Conservation (phyloP, 176 grass and related monocot species). For the Oryza glaberrima region DNA sequence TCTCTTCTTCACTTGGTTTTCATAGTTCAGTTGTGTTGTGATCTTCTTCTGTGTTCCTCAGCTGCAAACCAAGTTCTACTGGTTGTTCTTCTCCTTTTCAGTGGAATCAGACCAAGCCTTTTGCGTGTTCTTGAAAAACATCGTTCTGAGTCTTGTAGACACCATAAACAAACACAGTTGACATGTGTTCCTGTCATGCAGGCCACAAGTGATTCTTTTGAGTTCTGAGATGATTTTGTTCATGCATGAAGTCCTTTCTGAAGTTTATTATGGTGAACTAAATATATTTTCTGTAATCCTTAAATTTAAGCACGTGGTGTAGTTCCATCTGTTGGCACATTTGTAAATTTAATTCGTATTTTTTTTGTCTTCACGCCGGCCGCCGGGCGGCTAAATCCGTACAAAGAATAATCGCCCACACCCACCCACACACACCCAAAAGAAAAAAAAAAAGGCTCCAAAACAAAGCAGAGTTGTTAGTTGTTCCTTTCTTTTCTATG, state of each 20-base stretch:
- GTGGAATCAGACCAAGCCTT: neutral
- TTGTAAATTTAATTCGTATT: neutral
- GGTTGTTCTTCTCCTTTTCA: too few relatives aligned
- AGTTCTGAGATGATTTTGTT: neutral
- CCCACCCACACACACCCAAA: neutral
- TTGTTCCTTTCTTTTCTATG: too few relatives aligned
- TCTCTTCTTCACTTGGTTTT: neutral
- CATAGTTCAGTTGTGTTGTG: neutral
- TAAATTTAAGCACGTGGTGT: neutral
- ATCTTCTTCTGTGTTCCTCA: neutral
- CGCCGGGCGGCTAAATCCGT: neutral
- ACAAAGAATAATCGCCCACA: neutral
- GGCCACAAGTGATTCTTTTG: neutral
- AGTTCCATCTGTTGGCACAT: neutral
- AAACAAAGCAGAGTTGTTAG: neutral
- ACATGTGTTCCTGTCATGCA: neutral
- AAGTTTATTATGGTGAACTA: neutral
- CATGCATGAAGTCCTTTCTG: neutral
- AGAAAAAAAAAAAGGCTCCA: neutral
- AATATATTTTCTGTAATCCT: neutral
- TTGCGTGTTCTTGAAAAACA: neutral
- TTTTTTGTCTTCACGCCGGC: neutral
- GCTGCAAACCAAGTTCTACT: neutral
- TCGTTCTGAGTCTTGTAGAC: neutral
- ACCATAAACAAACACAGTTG: neutral